Conservation (phyloP, 2,329 filamentous ascomycete species). For the Teratosphaeria nubilosa region DNA sequence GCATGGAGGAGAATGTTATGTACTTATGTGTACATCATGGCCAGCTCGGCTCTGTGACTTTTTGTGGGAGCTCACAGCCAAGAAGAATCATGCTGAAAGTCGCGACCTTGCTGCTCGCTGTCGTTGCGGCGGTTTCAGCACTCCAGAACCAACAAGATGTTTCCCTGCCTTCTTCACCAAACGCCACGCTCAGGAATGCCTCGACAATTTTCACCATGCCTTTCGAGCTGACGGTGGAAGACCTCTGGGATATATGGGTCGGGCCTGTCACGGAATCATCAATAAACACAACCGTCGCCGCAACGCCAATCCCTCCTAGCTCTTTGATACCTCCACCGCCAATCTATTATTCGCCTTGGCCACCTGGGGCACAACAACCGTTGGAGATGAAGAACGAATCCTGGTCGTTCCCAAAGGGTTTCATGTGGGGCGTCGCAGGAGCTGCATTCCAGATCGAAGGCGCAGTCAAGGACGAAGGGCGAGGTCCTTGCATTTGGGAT, state of each 20-base stretch:
- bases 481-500: slow-evolving; percentile 20
- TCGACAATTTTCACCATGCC: slow-evolving; percentile 11
- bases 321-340: slow-evolving; percentile 26
- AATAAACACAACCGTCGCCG: slow-evolving; percentile 21
- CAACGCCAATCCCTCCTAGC: slow-evolving; percentile 26
- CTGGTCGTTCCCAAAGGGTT: slow-evolving; percentile 22
- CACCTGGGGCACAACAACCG: slow-evolving; percentile 23
- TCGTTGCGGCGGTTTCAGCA: slow-evolving; percentile 2
- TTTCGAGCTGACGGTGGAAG: slow-evolving; percentile 17
- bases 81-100: neutral
- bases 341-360: slow-evolving; percentile 24
- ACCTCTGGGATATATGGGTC: slow-evolving; percentile 23
- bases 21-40: neutral
- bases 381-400: slow-evolving; percentile 20
- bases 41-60: neutral
- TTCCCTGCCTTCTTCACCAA: slow-evolving; percentile 1
- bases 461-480: slow-evolving; percentile 20
- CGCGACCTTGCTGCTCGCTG: neutral
- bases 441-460: slow-evolving; percentile 26
- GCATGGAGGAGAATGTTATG: neutral
- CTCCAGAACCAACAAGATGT: slow-evolving; percentile 4
- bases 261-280: slow-evolving; percentile 18
- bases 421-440: slow-evolving; percentile 25
- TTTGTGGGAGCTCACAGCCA: neutral
- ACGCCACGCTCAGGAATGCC: slow-evolving; percentile 8